These are phyloP conservation scores for Tylopilus subfusipes DNA, from an alignment of 768 basidiomycete genomes.

Conservation along the genomic window DNA sequence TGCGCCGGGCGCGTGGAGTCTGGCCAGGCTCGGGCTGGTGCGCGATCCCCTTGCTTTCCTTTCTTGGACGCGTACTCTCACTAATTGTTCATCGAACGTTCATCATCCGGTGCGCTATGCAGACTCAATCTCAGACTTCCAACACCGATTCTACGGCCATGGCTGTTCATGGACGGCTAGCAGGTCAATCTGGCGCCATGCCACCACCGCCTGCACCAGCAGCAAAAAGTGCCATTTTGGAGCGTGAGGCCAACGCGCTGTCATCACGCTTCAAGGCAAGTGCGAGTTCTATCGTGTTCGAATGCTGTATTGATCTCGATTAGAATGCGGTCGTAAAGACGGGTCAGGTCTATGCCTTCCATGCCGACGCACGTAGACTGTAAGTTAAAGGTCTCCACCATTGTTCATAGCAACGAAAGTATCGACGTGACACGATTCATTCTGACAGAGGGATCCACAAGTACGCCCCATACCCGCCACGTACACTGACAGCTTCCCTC, in stretches of 20 bases:
- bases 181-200: constrained; percentile 39
- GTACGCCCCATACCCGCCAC: constrained; percentile 60
- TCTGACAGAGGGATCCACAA: constrained; percentile 51
- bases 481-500: constrained; percentile 58
- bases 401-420: background rate
- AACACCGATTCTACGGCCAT: constrained; percentile 14
- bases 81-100: too few relatives aligned
- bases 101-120: too few relatives aligned
- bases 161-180: constrained; percentile 23
- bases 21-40: background rate
- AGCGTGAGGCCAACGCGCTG: constrained; percentile 63
- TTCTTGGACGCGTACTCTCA: constrained; percentile 15
- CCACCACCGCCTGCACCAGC: constrained; percentile 49
- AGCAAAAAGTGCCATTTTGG: constrained; percentile 43
- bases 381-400: constrained; percentile 32
- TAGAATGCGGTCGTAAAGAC: constrained; percentile 68
- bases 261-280: constrained; percentile 55
- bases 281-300: background rate
- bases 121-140: constrained; percentile 36
- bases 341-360: constrained; percentile 67
- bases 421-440: background rate
- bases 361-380: constrained; percentile 63
- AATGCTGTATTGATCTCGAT: background rate
- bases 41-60: constrained; percentile 16
- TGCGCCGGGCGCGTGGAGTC: constrained; percentile 1